Conservation (phyloP, 1,284 basidiomycete species). For the Cutaneotrichosporon sp. region DNA sequence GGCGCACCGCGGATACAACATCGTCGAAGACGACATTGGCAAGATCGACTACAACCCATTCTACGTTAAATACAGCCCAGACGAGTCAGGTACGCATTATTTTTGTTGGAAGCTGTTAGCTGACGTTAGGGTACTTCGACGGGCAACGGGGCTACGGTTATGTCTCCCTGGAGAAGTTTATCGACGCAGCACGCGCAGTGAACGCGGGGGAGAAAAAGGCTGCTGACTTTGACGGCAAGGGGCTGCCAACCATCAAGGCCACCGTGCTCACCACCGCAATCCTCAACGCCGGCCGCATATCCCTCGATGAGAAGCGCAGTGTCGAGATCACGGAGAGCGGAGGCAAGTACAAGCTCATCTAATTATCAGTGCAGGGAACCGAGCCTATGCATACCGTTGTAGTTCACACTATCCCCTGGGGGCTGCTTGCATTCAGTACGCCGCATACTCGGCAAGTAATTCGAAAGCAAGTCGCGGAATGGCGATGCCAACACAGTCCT, state of each 20-base stretch:
- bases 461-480: no score
- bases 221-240: constrained; percentile 68
- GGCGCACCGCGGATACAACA: constrained; percentile 84
- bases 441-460: no score
- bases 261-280: constrained; percentile 82
- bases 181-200: constrained; percentile 56
- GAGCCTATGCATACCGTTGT: neutral
- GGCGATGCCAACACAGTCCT: no score
- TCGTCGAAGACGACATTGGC: constrained; percentile 68
- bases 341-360: constrained; percentile 58
- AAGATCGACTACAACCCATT: constrained; percentile 50
- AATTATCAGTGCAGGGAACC: neutral
- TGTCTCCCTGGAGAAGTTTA: constrained; percentile 85
- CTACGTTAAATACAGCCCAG: constrained; percentile 68
- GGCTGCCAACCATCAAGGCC: constrained; percentile 73
- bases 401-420: no score
- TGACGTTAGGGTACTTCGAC: constrained; percentile 90
- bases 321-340: constrained; percentile 68
- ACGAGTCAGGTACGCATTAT: no score
- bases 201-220: constrained; percentile 62
- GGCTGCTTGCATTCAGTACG: no score
- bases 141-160: constrained; percentile 86
- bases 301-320: constrained; percentile 76
- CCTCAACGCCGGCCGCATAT: constrained; percentile 80
- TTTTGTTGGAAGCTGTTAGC: no score